phyloP scores from a whole-genome alignment of 2,329 filamentous ascomycete genomes.

The Xenosphaeropsis pyriputrescens region DNA sequence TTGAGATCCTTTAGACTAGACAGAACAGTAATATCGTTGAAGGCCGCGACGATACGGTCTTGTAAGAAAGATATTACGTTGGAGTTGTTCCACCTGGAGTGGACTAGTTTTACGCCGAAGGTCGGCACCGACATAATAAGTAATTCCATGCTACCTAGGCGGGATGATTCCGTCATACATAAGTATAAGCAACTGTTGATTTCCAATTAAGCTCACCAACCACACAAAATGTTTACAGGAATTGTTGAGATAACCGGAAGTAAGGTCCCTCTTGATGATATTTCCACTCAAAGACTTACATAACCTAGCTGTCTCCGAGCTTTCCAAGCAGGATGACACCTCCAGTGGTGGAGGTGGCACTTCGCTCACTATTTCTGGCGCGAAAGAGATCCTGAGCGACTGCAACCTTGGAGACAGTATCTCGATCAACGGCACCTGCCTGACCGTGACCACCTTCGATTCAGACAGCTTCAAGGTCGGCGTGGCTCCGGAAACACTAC shows the following conservation, averaged over 20 bases:
- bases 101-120: no score
- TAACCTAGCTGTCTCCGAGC: slow-evolving; percentile 59
- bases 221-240: slow-evolving; percentile 71
- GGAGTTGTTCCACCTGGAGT: no score
- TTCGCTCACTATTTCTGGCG: slow-evolving; percentile 70
- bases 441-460: slow-evolving; percentile 71
- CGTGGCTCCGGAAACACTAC: slow-evolving; percentile 87
- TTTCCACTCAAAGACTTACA: slow-evolving; percentile 6
- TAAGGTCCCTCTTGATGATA: slow-evolving; percentile 27
- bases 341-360: slow-evolving; percentile 46
- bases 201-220: no score
- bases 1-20: no score
- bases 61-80: no score
- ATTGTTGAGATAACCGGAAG: slow-evolving; percentile 88
- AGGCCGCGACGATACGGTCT: no score
- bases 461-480: slow-evolving; percentile 67
- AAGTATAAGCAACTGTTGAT: no score
- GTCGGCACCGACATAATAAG: no score
- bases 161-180: no score
- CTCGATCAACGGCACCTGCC: slow-evolving; percentile 85
- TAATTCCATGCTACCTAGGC: no score
- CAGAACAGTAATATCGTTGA: no score
- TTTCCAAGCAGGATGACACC: slow-evolving; percentile 59
- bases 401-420: slow-evolving; percentile 87
- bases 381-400: slow-evolving; percentile 61